These are phyloP conservation scores for Pythium inflatum DNA, from an alignment of 352 stramenopile genomes.

Conservation along the genomic window DNA sequence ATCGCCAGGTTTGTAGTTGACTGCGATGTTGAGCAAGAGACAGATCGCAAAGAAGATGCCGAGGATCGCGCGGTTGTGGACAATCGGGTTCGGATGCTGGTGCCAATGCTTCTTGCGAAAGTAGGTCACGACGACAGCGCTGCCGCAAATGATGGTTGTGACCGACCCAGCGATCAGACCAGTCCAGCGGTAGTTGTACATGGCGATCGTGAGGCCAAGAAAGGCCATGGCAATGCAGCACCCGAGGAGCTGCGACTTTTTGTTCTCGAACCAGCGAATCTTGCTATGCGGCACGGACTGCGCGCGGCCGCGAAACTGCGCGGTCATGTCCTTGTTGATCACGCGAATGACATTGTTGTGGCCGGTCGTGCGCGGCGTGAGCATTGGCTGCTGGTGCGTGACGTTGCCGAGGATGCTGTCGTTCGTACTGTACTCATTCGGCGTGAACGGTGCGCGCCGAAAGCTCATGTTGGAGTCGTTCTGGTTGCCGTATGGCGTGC, in stretches of 20 bases:
- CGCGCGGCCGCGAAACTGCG: constrained; percentile 80
- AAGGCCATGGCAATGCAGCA: constrained; percentile 88
- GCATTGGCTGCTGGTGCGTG: constrained; percentile 60
- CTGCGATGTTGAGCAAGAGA: constrained; percentile 81
- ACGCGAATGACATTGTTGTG: constrained; percentile 86
- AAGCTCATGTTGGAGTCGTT: constrained; percentile 57
- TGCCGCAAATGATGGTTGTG: constrained; percentile 87
- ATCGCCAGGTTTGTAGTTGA: constrained; percentile 73
- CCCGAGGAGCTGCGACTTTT: constrained; percentile 85
- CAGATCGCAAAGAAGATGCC: constrained; percentile 87
- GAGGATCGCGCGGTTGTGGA: constrained; percentile 83
- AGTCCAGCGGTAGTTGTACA: constrained; percentile 90
- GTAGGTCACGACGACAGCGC: constrained; percentile 87
- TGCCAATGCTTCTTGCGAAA: constrained; percentile 89
- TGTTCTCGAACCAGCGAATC: constrained; percentile 90
- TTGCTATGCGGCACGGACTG: constrained; percentile 70
- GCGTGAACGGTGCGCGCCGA: constrained; percentile 34
- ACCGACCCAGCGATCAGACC: constrained; percentile 86
- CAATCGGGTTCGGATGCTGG: constrained; percentile 88
- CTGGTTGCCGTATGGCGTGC: constrained; percentile 42
- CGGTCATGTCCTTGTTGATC: constrained; percentile 91
- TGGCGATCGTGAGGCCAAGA: constrained; percentile 79
- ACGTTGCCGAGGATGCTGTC: constrained; percentile 49
- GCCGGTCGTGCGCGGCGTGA: constrained; percentile 56
- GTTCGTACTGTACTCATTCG: constrained; percentile 34